Conservation (phyloP, 2,329 filamentous ascomycete genomes). For the Fusarium succisae region DNA sequence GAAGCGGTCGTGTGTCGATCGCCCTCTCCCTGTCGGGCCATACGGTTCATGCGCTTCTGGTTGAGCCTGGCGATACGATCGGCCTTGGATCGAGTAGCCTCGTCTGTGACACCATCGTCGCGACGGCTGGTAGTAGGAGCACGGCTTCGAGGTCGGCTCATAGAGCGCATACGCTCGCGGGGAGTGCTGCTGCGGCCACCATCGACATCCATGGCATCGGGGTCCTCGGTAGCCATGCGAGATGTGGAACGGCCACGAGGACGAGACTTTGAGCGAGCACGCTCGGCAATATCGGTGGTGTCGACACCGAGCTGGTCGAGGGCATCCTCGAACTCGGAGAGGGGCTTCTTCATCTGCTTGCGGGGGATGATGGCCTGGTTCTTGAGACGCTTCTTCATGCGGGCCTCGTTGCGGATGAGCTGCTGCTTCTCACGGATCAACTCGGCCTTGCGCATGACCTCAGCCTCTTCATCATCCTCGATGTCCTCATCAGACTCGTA, state of each 20-base stretch:
- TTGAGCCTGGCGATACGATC: slow-evolving; percentile 87
- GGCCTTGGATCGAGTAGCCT: slow-evolving; percentile 75
- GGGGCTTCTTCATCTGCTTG: slow-evolving; percentile 79
- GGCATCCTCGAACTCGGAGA: slow-evolving; percentile 87
- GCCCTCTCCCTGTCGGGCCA: slow-evolving; percentile 95
- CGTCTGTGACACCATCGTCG: slow-evolving; percentile 79
- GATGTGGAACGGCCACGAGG: slow-evolving; percentile 76
- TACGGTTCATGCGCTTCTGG: slow-evolving; percentile 99
- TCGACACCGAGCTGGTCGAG: slow-evolving; percentile 89
- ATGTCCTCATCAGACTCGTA: slow-evolving; percentile 87
- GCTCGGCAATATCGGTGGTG: slow-evolving; percentile 75
- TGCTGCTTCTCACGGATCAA: slow-evolving; percentile 94
- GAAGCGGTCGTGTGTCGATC: slow-evolving; percentile 88
- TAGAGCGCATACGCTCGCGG: slow-evolving; percentile 72
- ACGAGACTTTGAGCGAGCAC: slow-evolving; percentile 72
- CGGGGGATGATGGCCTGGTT: slow-evolving; percentile 94
- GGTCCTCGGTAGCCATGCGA: slow-evolving; percentile 70
- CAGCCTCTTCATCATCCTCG: slow-evolving; percentile 88
- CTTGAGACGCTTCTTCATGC: slow-evolving; percentile 96
- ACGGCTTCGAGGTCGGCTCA: slow-evolving; percentile 78
- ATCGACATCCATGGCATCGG: slow-evolving; percentile 81
- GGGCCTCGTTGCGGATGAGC: slow-evolving; percentile 91
- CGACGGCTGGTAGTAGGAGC: slow-evolving; percentile 70
- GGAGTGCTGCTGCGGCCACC: slow-evolving; percentile 45
- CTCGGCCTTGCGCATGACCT: slow-evolving; percentile 90